phyloP scores from a whole-genome alignment of 371 early-diverging fungal genomes.

The Mucor lusitanicus region DNA sequence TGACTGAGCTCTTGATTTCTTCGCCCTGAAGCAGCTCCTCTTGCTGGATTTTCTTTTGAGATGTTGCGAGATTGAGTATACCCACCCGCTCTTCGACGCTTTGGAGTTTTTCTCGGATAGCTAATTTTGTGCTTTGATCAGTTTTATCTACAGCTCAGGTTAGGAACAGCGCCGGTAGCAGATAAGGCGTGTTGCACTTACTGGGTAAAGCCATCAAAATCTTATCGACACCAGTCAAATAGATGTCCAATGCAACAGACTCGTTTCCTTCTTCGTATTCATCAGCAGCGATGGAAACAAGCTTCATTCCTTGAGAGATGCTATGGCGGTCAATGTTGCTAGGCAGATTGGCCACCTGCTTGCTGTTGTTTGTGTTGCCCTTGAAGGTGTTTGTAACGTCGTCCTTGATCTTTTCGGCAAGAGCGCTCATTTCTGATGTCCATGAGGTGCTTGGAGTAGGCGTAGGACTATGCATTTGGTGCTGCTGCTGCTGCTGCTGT shows the following conservation, averaged over 20 bases:
- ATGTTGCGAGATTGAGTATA: slow-evolving; percentile 30
- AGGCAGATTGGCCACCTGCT: background rate
- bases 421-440: slow-evolving; percentile 42
- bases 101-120: slow-evolving; percentile 32
- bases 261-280: slow-evolving; percentile 58
- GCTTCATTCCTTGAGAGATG: slow-evolving; percentile 58
- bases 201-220: slow-evolving; percentile 58
- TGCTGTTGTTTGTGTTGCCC: background rate
- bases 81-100: slow-evolving; percentile 48
- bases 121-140: slow-evolving; percentile 30
- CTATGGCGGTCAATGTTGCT: slow-evolving; percentile 34
- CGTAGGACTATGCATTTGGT: slow-evolving; percentile 8
- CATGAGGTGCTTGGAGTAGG: slow-evolving; percentile 41
- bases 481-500: background rate
- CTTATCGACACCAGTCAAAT: slow-evolving; percentile 53
- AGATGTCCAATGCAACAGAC: slow-evolving; percentile 52
- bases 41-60: slow-evolving; percentile 16
- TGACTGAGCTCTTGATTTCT: background rate
- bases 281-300: slow-evolving; percentile 56
- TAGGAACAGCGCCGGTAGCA: background rate
- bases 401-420: slow-evolving; percentile 38
- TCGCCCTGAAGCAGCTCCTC: background rate
- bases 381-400: slow-evolving; percentile 24
- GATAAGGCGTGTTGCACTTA: slow-evolving; percentile 22
- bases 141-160: slow-evolving; percentile 29